A percentile compares a stretch with the other conserved stretches of the same genome.
phyloP scores from a whole-genome alignment of 2,329 filamentous ascomycete genomes.

The Cadophora malorum region DNA sequence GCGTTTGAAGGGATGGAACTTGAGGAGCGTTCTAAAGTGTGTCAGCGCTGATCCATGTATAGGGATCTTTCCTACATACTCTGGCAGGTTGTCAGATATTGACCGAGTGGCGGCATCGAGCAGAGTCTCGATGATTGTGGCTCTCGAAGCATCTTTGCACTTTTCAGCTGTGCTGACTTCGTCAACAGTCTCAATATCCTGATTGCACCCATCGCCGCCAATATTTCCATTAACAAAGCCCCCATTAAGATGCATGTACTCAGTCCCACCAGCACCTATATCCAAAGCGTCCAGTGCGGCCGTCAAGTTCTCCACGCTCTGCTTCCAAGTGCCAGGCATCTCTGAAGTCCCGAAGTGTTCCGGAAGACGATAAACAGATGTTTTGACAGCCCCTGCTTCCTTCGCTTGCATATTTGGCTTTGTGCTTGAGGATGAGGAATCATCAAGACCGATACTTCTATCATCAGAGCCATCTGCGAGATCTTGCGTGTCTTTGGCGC shows the following conservation, averaged over 20 bases:
- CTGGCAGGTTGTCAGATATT: neutral
- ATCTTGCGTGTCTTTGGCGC: too few species aligned
- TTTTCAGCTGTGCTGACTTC: neutral
- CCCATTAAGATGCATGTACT: too few species aligned
- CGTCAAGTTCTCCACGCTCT: conserved; percentile 8
- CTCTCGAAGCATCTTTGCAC: neutral
- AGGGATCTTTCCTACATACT: neutral
- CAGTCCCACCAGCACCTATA: neutral
- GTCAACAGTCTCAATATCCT: neutral
- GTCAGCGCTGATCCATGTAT: neutral
- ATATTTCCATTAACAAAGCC: neutral
- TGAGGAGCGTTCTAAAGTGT: neutral
- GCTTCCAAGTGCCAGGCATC: neutral
- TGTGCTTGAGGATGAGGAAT: too few species aligned
- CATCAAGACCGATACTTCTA: neutral
- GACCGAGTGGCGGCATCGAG: too few species aligned
- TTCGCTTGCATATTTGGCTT: neutral
- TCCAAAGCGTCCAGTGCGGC: neutral
- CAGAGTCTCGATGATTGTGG: neutral
- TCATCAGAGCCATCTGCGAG: neutral
- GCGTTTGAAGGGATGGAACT: neutral
- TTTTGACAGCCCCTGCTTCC: neutral
- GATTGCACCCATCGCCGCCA: neutral
- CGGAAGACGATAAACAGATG: neutral
- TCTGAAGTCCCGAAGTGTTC: neutral